These are phyloP conservation scores for Alternaria sp. DNA, from an alignment of 2,329 filamentous ascomycete species.

Conservation along the genomic window DNA sequence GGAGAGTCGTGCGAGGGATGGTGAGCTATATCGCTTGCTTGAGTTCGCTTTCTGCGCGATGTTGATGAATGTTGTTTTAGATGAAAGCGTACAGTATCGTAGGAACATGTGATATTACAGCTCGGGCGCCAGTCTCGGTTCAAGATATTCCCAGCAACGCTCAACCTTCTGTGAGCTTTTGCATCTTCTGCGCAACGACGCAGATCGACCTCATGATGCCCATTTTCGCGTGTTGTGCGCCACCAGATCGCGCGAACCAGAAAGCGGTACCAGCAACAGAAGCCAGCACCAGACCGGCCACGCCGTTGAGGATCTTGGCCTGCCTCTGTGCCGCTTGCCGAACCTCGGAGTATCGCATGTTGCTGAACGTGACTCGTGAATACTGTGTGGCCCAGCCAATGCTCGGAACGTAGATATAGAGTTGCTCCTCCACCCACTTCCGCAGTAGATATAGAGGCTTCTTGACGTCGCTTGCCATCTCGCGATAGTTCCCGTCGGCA, in stretches of 20 bases:
- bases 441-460: constrained; percentile 78
- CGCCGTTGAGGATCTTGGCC: constrained; percentile 38
- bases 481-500: constrained; percentile 86
- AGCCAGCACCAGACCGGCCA: constrained; percentile 31
- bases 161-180: constrained; percentile 15
- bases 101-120: neutral
- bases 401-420: constrained; percentile 76
- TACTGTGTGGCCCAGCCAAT: constrained; percentile 94
- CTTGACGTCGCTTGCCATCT: constrained; percentile 89
- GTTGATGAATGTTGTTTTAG: neutral
- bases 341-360: constrained; percentile 87
- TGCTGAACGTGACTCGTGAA: constrained; percentile 88
- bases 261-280: constrained; percentile 23
- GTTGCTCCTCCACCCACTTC: constrained; percentile 84
- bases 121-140: neutral
- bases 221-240: constrained; percentile 31
- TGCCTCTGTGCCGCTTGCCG: constrained; percentile 66
- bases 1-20: neutral
- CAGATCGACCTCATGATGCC: constrained; percentile 36
- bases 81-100: neutral
- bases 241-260: constrained; percentile 32
- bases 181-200: constrained; percentile 28
- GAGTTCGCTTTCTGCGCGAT: neutral
- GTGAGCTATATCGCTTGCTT: neutral
- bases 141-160: neutral